Conservation (phyloP, 2,329 filamentous ascomycete species). For the Fusarium stilboides region DNA sequence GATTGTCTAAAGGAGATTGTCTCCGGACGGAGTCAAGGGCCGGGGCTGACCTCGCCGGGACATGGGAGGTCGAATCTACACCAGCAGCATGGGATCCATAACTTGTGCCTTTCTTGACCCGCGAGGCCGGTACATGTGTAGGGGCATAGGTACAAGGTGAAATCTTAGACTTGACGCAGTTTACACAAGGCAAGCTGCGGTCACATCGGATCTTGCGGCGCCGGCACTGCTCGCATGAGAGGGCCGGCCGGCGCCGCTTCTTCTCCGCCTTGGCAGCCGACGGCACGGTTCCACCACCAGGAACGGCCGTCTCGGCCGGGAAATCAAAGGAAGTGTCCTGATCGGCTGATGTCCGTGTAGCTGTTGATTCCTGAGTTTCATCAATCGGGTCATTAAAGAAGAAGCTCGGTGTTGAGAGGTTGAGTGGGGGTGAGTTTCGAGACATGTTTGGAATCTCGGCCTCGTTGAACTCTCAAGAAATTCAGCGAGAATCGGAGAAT, state of each 20-base stretch:
- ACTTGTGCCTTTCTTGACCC: conserved; percentile 38
- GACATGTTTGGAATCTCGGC: conserved; percentile 15
- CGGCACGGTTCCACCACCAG: conserved; percentile 17
- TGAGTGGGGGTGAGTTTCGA: conserved; percentile 23
- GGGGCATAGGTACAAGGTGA: conserved; percentile 68
- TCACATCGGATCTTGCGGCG: conserved; percentile 75
- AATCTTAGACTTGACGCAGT: conserved; percentile 71
- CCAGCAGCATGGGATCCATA: neutral
- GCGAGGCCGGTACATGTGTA: conserved; percentile 53
- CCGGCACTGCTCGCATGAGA: conserved; percentile 71
- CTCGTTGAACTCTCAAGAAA: neutral
- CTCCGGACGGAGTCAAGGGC: conserved; percentile 13
- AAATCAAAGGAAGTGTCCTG: conserved; percentile 17
- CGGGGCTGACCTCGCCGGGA: conserved; percentile 43
- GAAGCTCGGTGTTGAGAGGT: conserved; percentile 31
- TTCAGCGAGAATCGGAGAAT: conserved; percentile 31
- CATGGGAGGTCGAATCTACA: conserved; percentile 24
- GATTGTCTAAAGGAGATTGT: conserved; percentile 9
- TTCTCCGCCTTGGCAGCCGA: conserved; percentile 49
- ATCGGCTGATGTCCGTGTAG: neutral
- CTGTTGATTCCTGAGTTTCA: conserved; percentile 11
- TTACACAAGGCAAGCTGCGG: conserved; percentile 70
- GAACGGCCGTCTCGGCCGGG: neutral
- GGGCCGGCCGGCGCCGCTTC: conserved; percentile 58
- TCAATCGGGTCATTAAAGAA: conserved; percentile 34